Evolutionary conservation across 129 eudicot genomes (phyloP), one percentile per base, ranked within the genome.

Genomic region (Glebionis coronaria): DNA sequence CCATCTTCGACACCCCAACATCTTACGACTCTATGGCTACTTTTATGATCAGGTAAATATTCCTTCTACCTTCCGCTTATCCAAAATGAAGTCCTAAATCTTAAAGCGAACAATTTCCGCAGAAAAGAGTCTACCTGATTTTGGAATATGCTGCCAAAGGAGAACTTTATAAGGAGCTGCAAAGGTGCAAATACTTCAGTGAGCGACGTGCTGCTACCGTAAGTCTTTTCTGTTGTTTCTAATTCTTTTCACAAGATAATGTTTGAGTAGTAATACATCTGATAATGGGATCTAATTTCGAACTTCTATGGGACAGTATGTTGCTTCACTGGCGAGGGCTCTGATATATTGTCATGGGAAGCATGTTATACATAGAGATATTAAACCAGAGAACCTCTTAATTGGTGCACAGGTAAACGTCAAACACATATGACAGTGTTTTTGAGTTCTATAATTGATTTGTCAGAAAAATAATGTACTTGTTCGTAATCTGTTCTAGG

Each of bases 361-460:
- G 77, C 97, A 91, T 59, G 97, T 91, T 56, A 91, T 91, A 40
- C 97, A 91, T 72, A 82, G 97, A 73, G 97, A 91, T 80, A 91
- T 91, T 14, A 91, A 91, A 71, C 97, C 97, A 42, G 97, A 91
- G 88, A 91, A 91, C 68, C 95, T 90, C 47, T 71, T 90, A 75
- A 81, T 90, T 52, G 97, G 97, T n/a, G 89, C 89, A 72, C 89
- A 87, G 95, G 97, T 90, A 78, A 77, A 12, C 12, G 29, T 15
- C 19, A 25, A 9, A 11, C 51, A 66, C 2, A 18, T 27, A n/a
- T 28, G 40, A 35, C 16, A 14, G 18, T 35, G 10, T 23, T 1
- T n/a, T 18, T n/a, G 46, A 67, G 13, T 65, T 47, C 19, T 4
- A 25, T 5, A 29, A 59, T 19, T 15, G 44, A 40, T 21, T 60